phyloP scores from a whole-genome alignment of 1,139 yeast genomes.

The Pichia sp. region DNA sequence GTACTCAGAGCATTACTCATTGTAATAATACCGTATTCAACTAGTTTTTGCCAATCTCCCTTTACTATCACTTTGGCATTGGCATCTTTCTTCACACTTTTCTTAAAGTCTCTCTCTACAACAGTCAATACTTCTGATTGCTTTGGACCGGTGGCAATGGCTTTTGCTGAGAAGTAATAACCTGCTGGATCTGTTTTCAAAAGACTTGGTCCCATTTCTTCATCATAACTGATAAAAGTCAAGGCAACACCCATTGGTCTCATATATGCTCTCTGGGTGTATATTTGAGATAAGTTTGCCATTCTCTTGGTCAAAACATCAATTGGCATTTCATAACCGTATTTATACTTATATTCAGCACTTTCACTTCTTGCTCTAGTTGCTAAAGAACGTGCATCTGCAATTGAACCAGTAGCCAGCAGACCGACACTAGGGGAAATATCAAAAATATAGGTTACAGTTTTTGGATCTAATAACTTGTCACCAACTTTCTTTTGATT shows the following conservation, averaged over 20 bases:
- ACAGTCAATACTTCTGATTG: slow-evolving; percentile 93
- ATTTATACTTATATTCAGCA: slow-evolving; percentile 86
- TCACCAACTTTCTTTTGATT: slow-evolving; percentile 97
- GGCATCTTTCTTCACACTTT: slow-evolving; percentile 30
- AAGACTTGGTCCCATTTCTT: slow-evolving; percentile 81
- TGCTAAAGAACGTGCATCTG: slow-evolving; percentile 91
- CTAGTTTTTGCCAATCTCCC: slow-evolving; percentile 85
- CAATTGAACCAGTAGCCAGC: slow-evolving; percentile 93
- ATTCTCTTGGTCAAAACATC: slow-evolving; percentile 89
- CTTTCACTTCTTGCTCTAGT: slow-evolving; percentile 89
- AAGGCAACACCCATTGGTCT: slow-evolving; percentile 93
- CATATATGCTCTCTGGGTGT: slow-evolving; percentile 99
- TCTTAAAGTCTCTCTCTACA: slow-evolving; percentile 86
- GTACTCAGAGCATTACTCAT: slow-evolving; percentile 83
- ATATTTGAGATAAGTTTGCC: slow-evolving; percentile 91
- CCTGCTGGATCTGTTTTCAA: slow-evolving; percentile 98
- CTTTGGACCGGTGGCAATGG: slow-evolving; percentile 93
- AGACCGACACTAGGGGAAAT: slow-evolving; percentile 81
- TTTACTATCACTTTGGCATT: slow-evolving; percentile 35
- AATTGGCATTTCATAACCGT: slow-evolving; percentile 96
- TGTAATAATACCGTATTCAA: slow-evolving; percentile 82
- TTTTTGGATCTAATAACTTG: slow-evolving; percentile 75
- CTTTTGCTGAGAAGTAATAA: slow-evolving; percentile 84
- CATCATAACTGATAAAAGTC: slow-evolving; percentile 83
- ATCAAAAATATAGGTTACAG: slow-evolving; percentile 78